phyloP scores from a whole-genome alignment of 257 asterid species.

The Nyctanthes arbortristis region DNA sequence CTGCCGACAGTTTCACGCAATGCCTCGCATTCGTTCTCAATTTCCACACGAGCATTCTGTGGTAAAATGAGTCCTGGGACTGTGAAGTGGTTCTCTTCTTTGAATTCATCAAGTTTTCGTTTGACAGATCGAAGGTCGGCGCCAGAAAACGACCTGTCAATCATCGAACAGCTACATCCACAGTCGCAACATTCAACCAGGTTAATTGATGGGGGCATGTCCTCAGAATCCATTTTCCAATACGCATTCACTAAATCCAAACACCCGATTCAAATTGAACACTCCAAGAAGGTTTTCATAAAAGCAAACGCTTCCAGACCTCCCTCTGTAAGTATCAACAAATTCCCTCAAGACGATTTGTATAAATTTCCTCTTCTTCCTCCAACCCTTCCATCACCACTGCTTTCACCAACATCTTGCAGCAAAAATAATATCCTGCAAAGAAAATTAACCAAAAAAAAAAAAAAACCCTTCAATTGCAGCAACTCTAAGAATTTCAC shows the following conservation, averaged over 20 bases:
- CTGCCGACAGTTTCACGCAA: constrained; percentile 79
- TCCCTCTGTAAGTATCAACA: constrained; percentile 32
- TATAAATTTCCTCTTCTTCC: constrained; percentile 2
- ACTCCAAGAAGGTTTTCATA: constrained; percentile 20
- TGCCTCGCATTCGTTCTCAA: constrained; percentile 74
- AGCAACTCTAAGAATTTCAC: constrained; percentile 5
- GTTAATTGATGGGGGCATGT: constrained; percentile 36
- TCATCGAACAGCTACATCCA: constrained; percentile 59
- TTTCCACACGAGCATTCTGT: constrained; percentile 69
- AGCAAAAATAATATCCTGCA: constrained; percentile 17
- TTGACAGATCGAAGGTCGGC: constrained; percentile 62
- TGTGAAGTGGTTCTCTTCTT: constrained; percentile 39
- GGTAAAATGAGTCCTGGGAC: constrained; percentile 52
- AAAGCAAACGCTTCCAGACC: constrained; percentile 35
- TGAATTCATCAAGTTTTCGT: constrained; percentile 60
- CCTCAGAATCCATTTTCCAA: constrained; percentile 61
- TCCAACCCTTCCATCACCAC: constrained; percentile 15
- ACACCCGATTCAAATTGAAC: constrained; percentile 17
- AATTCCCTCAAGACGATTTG: constrained; percentile 12
- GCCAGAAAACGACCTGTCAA: constrained; percentile 51
- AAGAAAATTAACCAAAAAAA: not conserved
- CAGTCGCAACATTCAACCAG: constrained; percentile 67
- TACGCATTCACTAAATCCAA: constrained; percentile 31
- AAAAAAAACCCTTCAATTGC: not conserved
- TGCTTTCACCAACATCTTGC: constrained; percentile 15